Percentiles rank a stretch among this genome's conserved stretches.
Conservation (phyloP, 1,284 basidiomycete genomes). For the Irpex sp. region DNA sequence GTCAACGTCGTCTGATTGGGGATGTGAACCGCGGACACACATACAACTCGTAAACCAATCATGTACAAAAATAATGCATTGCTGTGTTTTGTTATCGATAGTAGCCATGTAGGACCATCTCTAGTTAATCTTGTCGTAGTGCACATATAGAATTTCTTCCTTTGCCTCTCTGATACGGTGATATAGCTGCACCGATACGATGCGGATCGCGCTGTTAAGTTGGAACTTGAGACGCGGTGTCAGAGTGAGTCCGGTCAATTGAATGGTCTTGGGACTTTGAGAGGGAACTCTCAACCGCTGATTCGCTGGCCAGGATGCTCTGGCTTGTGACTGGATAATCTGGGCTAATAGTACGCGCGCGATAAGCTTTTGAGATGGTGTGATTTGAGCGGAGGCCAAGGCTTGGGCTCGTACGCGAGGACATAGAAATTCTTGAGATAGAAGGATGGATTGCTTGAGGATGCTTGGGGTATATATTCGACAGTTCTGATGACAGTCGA, state of each 20-base stretch:
- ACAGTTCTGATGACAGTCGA: not conserved
- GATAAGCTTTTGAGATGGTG: not conserved
- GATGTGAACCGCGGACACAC: not conserved
- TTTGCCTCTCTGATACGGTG: not conserved
- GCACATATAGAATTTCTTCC: not conserved
- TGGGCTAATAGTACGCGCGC: too few species aligned
- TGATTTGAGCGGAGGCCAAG: not conserved
- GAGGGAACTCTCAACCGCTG: not conserved
- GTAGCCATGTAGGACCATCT: constrained; percentile 2
- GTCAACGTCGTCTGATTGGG: not conserved
- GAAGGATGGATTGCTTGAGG: not conserved
- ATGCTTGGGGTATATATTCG: not conserved
- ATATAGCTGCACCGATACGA: not conserved
- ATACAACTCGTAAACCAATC: not conserved
- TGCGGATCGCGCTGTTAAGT: not conserved
- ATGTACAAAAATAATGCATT: not conserved
- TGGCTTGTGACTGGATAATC: too few species aligned
- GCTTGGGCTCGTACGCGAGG: not conserved
- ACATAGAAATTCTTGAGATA: too few species aligned
- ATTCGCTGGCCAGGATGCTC: too few species aligned
- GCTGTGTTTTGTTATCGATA: constrained; percentile 4
- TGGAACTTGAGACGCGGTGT: not conserved
- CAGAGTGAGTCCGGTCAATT: too few species aligned
- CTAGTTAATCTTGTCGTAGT: not conserved
- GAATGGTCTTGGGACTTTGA: not conserved